phyloP scores from a whole-genome alignment of 768 basidiomycete species.

The Pleurotus eryngii region DNA sequence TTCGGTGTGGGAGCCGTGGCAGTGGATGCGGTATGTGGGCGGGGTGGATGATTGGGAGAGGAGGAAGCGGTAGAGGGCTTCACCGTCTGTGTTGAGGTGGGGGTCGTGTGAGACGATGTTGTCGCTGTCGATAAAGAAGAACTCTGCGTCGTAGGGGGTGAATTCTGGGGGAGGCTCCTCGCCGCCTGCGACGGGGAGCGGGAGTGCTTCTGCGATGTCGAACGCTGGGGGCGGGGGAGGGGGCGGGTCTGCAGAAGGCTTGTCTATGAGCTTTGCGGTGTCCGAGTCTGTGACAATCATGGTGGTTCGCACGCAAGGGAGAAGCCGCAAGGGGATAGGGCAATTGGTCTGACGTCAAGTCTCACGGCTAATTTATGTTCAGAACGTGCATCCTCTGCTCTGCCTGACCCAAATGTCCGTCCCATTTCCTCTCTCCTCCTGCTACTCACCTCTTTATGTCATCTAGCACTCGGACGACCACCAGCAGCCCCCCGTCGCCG shows the following conservation, averaged over 20 bases:
- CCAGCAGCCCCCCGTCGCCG: background rate
- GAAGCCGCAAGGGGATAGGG: slow-evolving; percentile 33
- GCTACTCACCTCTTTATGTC: slow-evolving; percentile 6
- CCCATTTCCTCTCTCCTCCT: slow-evolving; percentile 13
- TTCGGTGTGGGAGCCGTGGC: slow-evolving; percentile 56
- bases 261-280: background rate
- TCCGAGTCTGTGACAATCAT: background rate
- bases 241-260: background rate
- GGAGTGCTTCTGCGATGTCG: slow-evolving; percentile 18
- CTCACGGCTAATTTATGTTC: slow-evolving; percentile 4
- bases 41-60: slow-evolving; percentile 47
- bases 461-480: no score
- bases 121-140: slow-evolving; percentile 42
- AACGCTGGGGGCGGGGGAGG: slow-evolving; percentile 8
- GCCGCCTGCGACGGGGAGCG: slow-evolving; percentile 21
- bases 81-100: slow-evolving; percentile 67
- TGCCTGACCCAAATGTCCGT: no score
- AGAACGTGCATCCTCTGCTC: slow-evolving; percentile 11
- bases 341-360: slow-evolving; percentile 23
- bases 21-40: slow-evolving; percentile 45
- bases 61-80: slow-evolving; percentile 75
- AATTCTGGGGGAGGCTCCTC: slow-evolving; percentile 58
- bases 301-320: slow-evolving; percentile 36
- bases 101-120: slow-evolving; percentile 67
- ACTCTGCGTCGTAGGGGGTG: slow-evolving; percentile 60